phyloP scores from a whole-genome alignment of 2,329 filamentous ascomycete species.

The Neofusicoccum umdonicola region DNA sequence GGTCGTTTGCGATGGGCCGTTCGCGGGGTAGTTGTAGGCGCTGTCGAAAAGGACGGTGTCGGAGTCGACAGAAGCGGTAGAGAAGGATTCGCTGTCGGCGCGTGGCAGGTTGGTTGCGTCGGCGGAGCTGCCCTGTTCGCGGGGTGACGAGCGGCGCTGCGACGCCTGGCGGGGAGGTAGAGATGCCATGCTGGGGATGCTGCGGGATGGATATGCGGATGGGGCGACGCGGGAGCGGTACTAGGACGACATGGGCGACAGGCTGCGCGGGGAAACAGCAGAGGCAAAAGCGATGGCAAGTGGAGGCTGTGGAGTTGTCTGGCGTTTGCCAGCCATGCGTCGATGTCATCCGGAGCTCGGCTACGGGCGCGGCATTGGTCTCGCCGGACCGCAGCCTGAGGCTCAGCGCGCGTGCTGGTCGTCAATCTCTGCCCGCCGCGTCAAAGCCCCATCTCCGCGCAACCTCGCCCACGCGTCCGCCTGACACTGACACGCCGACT shows the following conservation, averaged over 20 bases:
- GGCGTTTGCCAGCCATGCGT: neutral
- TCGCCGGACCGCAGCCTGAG: neutral
- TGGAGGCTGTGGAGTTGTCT: neutral
- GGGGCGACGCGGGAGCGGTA: neutral
- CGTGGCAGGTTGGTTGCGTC: constrained; percentile 22
- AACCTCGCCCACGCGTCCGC: constrained; percentile 6
- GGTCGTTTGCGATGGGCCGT: constrained; percentile 11
- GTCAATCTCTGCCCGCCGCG: neutral
- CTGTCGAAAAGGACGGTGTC: constrained; percentile 46
- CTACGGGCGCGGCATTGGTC: neutral
- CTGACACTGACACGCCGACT: neutral
- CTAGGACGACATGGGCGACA: neutral
- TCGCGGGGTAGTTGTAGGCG: neutral
- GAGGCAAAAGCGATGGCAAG: neutral
- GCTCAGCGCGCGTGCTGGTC: neutral
- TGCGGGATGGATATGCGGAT: neutral
- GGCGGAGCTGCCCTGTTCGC: constrained; percentile 22
- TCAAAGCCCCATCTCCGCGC: neutral
- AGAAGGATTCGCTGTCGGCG: constrained; percentile 34
- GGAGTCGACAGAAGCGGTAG: constrained; percentile 44
- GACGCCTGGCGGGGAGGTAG: constrained; percentile 38
- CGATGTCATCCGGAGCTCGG: constrained; percentile 12
- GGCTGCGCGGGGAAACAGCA: neutral
- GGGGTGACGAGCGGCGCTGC: constrained; percentile 31
- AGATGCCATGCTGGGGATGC: constrained; percentile 39